Conservation (phyloP, 805 yeast species). For the Saturnispora sekii region DNA sequence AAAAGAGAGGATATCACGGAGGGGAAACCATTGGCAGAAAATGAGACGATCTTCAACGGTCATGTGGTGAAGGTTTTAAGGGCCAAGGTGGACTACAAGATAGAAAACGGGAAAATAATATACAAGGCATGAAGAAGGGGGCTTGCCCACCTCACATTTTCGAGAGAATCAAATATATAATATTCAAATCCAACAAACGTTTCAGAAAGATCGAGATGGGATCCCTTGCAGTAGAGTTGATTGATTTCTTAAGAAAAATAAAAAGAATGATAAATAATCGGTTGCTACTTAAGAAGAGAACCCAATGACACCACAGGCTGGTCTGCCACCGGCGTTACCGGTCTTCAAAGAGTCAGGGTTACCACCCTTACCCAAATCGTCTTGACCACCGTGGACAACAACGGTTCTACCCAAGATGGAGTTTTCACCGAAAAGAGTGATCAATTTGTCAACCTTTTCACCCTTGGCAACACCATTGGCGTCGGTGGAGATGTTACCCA, state of each 20-base stretch:
- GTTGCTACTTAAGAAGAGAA: constrained; percentile 34
- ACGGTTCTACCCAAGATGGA: constrained; percentile 92
- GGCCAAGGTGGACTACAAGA: constrained; percentile 12
- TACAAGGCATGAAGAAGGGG: constrained; percentile 3
- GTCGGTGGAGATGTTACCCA: constrained; percentile 91
- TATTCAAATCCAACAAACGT: too few species aligned
- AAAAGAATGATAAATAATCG: neutral
- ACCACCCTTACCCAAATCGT: constrained; percentile 93
- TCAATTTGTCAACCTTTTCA: constrained; percentile 60
- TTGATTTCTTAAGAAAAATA: neutral
- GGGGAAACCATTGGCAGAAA: neutral
- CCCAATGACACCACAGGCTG: constrained; percentile 98
- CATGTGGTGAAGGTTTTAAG: constrained; percentile 11
- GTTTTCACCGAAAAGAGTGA: constrained; percentile 79
- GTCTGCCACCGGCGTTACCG: constrained; percentile 97
- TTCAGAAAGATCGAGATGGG: too few species aligned
- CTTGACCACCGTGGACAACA: constrained; percentile 86
- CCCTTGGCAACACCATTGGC: constrained; percentile 89
- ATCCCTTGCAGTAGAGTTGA: neutral
- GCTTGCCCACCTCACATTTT: neutral
- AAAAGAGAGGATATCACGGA: too few species aligned
- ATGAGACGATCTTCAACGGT: constrained; percentile 9
- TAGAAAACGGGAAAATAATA: constrained; percentile 9
- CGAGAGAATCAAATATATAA: neutral
- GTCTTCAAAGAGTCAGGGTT: constrained; percentile 85